Evolutionary conservation across 2,329 filamentous ascomycete genomes (phyloP).

Genomic region (Nigrospora sphaerica): DNA sequence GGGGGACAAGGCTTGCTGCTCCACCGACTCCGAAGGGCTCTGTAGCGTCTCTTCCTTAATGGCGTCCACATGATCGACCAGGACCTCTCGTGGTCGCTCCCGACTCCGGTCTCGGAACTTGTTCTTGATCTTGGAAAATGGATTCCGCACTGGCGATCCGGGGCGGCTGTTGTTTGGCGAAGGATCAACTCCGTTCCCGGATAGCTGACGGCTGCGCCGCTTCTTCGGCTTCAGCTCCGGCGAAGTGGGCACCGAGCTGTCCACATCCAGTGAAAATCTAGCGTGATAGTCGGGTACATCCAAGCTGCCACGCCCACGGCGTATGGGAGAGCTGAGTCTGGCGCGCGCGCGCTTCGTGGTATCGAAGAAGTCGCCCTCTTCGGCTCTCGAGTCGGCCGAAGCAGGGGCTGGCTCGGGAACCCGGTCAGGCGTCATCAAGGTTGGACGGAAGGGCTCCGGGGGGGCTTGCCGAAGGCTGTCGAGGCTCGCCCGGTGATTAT

Average conservation of each 20-base stretch:
- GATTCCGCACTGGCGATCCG: conserved; percentile 56
- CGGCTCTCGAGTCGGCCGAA: conserved; percentile 11
- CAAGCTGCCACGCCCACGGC: conserved; percentile 33
- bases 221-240: conserved; percentile 39
- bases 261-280: conserved; percentile 35
- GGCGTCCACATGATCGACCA: conserved; percentile 20
- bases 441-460: conserved; percentile 23
- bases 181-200: conserved; percentile 54
- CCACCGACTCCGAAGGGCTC: conserved; percentile 18
- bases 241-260: conserved; percentile 41
- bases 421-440: conserved; percentile 20
- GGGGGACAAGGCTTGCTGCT: conserved; percentile 15
- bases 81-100: conserved; percentile 22
- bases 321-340: conserved; percentile 20
- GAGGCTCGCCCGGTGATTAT: conserved; percentile 26
- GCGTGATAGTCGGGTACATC: conserved; percentile 36
- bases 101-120: conserved; percentile 49
- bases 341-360: conserved; percentile 8
- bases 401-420: conserved; percentile 6
- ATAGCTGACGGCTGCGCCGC: conserved; percentile 43
- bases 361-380: conserved; percentile 9
- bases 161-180: conserved; percentile 57
- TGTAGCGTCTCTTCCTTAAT: conserved; percentile 25
- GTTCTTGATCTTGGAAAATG: conserved; percentile 46
- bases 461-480: conserved; percentile 23